Conservation (phyloP, 176 grass and related monocot species). For the Hordeum vulgare region DNA sequence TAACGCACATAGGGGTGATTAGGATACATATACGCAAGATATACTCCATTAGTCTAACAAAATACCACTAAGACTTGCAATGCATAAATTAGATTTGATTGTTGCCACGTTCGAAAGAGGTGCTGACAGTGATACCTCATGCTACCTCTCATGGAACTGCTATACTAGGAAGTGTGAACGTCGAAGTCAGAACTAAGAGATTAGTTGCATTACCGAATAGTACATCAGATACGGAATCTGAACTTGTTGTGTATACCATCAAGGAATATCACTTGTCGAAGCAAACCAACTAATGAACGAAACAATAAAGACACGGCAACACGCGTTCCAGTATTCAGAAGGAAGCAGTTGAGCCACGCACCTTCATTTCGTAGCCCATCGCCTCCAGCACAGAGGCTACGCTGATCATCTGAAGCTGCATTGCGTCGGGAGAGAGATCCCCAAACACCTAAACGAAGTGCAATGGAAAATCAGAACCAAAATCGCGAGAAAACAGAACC, state of each 20-base stretch:
- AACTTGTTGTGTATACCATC: background rate
- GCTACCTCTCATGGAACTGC: background rate
- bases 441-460: slow-evolving; percentile 53
- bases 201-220: background rate
- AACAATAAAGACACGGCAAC: background rate
- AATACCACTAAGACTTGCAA: background rate
- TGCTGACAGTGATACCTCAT: background rate
- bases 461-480: slow-evolving; percentile 18
- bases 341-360: slow-evolving; percentile 11
- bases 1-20: background rate
- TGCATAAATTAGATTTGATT: background rate
- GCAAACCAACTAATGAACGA: slow-evolving; percentile 11
- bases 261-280: background rate
- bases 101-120: background rate
- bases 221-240: background rate
- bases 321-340: background rate
- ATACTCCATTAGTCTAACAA: background rate
- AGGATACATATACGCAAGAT: background rate
- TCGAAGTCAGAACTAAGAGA: background rate
- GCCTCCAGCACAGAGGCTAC: slow-evolving; percentile 69
- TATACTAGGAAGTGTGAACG: background rate
- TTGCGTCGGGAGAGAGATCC: slow-evolving; percentile 61
- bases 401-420: slow-evolving; percentile 92
- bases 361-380: slow-evolving; percentile 88
- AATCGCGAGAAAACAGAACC: background rate